Conservation (phyloP, 2,329 filamentous ascomycete species). For the Diplodia sapinea region DNA sequence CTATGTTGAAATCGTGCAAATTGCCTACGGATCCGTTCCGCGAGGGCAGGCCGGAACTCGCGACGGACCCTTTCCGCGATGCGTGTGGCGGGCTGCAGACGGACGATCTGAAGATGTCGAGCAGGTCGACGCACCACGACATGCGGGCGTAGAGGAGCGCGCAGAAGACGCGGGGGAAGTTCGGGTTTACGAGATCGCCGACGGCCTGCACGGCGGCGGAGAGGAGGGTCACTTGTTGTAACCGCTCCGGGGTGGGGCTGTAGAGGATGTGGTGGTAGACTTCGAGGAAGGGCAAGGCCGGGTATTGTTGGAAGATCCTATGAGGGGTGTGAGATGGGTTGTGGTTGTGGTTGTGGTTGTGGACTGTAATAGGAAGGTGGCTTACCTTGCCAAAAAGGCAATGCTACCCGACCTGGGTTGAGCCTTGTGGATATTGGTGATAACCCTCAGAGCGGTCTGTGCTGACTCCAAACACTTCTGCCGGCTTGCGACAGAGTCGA, state of each 20-base stretch:
- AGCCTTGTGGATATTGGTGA: background rate
- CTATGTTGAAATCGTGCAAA: background rate
- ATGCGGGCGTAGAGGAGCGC: constrained; percentile 1
- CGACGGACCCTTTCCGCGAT: background rate
- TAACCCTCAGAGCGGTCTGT: background rate
- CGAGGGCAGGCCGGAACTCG: background rate
- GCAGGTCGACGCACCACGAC: constrained; percentile 9
- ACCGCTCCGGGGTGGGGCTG: background rate
- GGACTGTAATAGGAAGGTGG: background rate
- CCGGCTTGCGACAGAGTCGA: constrained; percentile 7
- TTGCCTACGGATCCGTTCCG: background rate
- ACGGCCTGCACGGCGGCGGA: constrained; percentile 2
- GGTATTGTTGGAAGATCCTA: constrained; percentile 11
- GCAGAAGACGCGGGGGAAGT: constrained; percentile 14
- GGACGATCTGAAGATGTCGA: background rate
- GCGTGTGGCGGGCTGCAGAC: background rate
- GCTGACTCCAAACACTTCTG: constrained; percentile 5
- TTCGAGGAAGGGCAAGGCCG: background rate
- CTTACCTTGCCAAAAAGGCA: constrained; percentile 4
- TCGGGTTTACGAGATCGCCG: background rate
- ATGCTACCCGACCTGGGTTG: constrained; percentile 3
- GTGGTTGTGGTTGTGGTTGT: too few relatives aligned
- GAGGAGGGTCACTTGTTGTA: background rate
- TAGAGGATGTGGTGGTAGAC: constrained; percentile 11
- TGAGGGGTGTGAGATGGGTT: background rate